Evolutionary conservation across 352 stramenopile species (phyloP).

Genomic region (Globisporangium parvum): DNA sequence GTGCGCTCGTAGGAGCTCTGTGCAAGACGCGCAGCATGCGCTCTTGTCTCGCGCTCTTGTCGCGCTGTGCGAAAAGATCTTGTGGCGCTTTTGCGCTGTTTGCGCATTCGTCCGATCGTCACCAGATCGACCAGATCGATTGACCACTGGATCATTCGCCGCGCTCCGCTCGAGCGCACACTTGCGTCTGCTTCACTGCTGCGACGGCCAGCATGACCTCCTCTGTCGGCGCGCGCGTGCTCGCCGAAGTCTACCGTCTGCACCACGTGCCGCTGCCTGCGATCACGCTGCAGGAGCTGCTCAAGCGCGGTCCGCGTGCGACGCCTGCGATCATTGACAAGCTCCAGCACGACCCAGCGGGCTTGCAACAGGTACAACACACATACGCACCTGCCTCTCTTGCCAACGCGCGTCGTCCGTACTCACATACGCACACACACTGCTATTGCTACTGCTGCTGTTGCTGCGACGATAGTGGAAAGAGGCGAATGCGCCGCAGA

Average conservation of each 20-base stretch:
- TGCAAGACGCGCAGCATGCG: too few species aligned
- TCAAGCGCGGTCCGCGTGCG: constrained; percentile 54
- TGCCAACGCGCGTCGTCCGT: too few species aligned
- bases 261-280: constrained; percentile 75
- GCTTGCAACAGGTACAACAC: constrained; percentile 25
- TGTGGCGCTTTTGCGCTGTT: too few species aligned
- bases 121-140: too few species aligned
- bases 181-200: too few species aligned
- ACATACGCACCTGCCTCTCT: neutral
- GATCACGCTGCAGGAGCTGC: constrained; percentile 74
- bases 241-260: constrained; percentile 78
- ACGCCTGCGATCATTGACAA: constrained; percentile 38
- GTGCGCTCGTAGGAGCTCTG: too few species aligned
- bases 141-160: too few species aligned
- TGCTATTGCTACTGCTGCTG: too few species aligned
- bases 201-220: constrained; percentile 13
- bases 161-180: too few species aligned
- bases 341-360: constrained; percentile 42
- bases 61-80: too few species aligned
- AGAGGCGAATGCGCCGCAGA: constrained; percentile 54
- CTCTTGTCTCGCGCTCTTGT: too few species aligned
- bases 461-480: constrained; percentile 44
- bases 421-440: neutral
- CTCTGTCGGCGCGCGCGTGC: constrained; percentile 46
- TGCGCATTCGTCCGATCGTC: too few species aligned